These are phyloP conservation scores for Puccinia hordei DNA, from an alignment of 1,284 basidiomycete species.

Conservation along the genomic window DNA sequence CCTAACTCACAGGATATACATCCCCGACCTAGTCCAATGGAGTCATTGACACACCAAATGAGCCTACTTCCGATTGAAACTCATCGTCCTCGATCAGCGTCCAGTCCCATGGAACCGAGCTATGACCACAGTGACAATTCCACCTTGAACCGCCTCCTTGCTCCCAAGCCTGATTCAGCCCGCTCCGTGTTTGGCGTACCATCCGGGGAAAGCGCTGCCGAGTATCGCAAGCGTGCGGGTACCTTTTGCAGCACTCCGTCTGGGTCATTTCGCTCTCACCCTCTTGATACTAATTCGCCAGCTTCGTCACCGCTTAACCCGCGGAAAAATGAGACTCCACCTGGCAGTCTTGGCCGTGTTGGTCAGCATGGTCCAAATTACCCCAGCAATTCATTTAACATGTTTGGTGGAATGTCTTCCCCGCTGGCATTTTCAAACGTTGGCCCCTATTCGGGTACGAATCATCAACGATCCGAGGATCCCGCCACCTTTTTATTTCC, in stretches of 20 bases:
- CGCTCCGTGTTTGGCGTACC: background rate
- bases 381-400: background rate
- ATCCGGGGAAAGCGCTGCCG: background rate
- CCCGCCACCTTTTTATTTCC: slow-evolving; percentile 15
- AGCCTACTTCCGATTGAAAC: slow-evolving; percentile 16
- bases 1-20: slow-evolving; percentile 14
- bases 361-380: background rate
- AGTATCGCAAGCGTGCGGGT: slow-evolving; percentile 37
- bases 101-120: slow-evolving; percentile 38
- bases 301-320: slow-evolving; percentile 1
- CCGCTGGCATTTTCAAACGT: slow-evolving; percentile 37
- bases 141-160: background rate
- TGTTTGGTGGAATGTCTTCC: slow-evolving; percentile 15
- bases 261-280: background rate
- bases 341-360: background rate
- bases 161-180: background rate
- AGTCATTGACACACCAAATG: slow-evolving; percentile 25
- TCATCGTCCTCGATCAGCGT: slow-evolving; percentile 42
- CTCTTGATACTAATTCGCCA: background rate
- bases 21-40: background rate
- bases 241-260: slow-evolving; percentile 17
- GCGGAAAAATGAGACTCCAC: background rate
- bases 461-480: background rate
- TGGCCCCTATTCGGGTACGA: background rate
- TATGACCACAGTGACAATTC: background rate